Evolutionary conservation across 345 rosid genomes (phyloP).

Genomic region (Gossypioides kirkii): DNA sequence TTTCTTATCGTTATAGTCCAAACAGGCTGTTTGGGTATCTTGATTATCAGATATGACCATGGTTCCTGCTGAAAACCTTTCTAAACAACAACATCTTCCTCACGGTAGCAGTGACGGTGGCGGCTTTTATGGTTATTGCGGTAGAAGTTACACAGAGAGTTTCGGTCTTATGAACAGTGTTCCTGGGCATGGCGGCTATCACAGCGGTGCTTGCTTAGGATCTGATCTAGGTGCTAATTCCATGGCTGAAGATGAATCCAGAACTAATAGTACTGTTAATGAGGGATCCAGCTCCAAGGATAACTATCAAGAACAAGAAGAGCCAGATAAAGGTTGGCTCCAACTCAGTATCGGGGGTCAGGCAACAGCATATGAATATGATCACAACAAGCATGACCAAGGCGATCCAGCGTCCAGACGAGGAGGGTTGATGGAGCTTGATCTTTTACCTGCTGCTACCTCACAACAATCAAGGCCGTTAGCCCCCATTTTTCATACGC

Average conservation of each 20-base stretch:
- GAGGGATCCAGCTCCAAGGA: conserved; percentile 64
- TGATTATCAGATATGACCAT: conserved; percentile 54
- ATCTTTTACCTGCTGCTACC: conserved; percentile 44
- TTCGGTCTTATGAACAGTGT: conserved; percentile 46
- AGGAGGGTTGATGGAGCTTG: conserved; percentile 56
- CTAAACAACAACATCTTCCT: conserved; percentile 22
- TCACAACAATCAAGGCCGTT: conserved; percentile 24
- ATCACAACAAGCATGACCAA: conserved; percentile 11
- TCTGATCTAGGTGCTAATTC: conserved; percentile 42
- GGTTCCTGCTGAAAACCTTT: conserved; percentile 53
- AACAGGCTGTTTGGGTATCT: conserved; percentile 22
- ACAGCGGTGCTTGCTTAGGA: conserved; percentile 37
- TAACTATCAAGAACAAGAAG: conserved; percentile 30
- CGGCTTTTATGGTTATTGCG: conserved; percentile 34
- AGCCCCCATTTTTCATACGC: conserved; percentile 37
- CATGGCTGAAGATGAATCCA: conserved; percentile 89
- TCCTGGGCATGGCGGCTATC: conserved; percentile 41
- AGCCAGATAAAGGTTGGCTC: conserved; percentile 66
- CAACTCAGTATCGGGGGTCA: conserved; percentile 64
- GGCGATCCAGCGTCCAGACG: conserved; percentile 32
- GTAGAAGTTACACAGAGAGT: conserved; percentile 21
- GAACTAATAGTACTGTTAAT: conserved; percentile 44
- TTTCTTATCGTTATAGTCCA: not conserved
- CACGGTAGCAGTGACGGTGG: conserved; percentile 18
- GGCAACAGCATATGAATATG: conserved; percentile 16